Conservation (phyloP, 2,329 filamentous ascomycete species). For the Lachnellula willkommii region DNA sequence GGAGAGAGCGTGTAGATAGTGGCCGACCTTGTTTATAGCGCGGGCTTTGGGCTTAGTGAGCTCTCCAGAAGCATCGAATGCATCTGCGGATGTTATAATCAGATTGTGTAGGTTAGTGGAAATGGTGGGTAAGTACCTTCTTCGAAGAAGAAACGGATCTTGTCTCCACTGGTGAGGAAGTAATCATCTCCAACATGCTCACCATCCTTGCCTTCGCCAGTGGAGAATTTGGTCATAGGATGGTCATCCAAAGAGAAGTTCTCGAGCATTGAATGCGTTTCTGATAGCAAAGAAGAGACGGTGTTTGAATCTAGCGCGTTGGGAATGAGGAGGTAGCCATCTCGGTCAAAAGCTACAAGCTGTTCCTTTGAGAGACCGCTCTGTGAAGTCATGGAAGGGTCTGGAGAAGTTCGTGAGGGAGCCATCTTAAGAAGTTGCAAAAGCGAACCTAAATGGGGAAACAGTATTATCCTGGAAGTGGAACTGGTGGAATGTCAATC, state of each 20-base stretch:
- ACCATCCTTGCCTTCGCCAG: constrained; percentile 54
- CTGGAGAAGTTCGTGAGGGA: constrained; percentile 21
- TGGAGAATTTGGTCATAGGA: constrained; percentile 90
- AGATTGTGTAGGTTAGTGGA: not conserved
- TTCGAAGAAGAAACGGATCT: constrained; percentile 95
- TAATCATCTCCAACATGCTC: constrained; percentile 65
- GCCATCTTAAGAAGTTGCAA: constrained; percentile 14
- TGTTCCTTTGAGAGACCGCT: constrained; percentile 66
- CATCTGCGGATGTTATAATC: constrained; percentile 46
- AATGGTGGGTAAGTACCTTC: constrained; percentile 45
- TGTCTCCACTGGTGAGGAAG: constrained; percentile 84
- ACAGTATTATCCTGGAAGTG: too few relatives aligned
- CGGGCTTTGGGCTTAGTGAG: constrained; percentile 73
- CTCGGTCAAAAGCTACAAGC: constrained; percentile 64
- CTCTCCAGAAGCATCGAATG: constrained; percentile 60
- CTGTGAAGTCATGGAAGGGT: constrained; percentile 2
- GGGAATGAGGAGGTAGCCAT: constrained; percentile 88
- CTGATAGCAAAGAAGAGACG: constrained; percentile 62
- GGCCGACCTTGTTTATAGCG: constrained; percentile 86
- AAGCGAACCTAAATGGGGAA: not conserved
- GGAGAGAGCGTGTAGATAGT: constrained; percentile 67
- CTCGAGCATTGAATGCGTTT: constrained; percentile 69
- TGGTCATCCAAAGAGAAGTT: constrained; percentile 75
- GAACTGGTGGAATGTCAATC: too few relatives aligned
- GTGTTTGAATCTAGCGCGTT: constrained; percentile 64